Conservation (phyloP, 2,329 filamentous ascomycete genomes). For the Parastagonospora avenae region DNA sequence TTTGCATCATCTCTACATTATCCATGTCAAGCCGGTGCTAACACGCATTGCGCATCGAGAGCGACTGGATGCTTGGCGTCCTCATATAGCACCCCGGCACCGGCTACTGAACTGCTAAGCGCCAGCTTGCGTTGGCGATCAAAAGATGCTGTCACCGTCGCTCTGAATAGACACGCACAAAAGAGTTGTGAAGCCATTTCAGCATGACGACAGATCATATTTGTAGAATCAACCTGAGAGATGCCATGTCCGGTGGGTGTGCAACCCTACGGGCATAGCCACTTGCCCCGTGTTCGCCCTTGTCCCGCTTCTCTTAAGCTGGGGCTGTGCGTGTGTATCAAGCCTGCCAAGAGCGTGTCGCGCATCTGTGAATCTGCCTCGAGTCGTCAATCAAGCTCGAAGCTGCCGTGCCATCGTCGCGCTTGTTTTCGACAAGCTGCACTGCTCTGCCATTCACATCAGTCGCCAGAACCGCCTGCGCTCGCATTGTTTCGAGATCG, state of each 20-base stretch:
- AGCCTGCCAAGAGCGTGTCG: slow-evolving; percentile 35
- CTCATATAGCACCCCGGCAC: slow-evolving; percentile 35
- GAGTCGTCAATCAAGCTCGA: slow-evolving; percentile 37
- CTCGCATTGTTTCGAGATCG: slow-evolving; percentile 21
- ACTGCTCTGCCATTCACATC: slow-evolving; percentile 14
- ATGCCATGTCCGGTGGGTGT: slow-evolving; percentile 10
- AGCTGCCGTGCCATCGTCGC: slow-evolving; percentile 33
- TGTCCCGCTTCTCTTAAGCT: slow-evolving; percentile 29
- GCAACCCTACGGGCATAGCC: slow-evolving; percentile 28
- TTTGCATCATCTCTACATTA: not conserved
- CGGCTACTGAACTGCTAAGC: slow-evolving; percentile 32
- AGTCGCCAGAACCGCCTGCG: slow-evolving; percentile 21
- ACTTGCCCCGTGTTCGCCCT: slow-evolving; percentile 22
- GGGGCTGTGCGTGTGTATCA: slow-evolving; percentile 44
- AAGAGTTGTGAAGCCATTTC: not conserved
- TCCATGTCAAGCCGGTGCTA: slow-evolving; percentile 5
- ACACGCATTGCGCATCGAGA: slow-evolving; percentile 8
- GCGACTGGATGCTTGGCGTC: slow-evolving; percentile 27
- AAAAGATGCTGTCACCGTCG: slow-evolving; percentile 10
- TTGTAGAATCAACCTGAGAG: slow-evolving; percentile 5
- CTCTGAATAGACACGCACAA: slow-evolving; percentile 6
- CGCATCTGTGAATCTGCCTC: slow-evolving; percentile 44
- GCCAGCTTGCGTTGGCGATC: slow-evolving; percentile 30
- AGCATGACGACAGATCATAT: slow-evolving; percentile 6
- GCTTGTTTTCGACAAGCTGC: slow-evolving; percentile 33